Conservation (phyloP, 208 protist species). For the Trypanosoma cruzi region DNA sequence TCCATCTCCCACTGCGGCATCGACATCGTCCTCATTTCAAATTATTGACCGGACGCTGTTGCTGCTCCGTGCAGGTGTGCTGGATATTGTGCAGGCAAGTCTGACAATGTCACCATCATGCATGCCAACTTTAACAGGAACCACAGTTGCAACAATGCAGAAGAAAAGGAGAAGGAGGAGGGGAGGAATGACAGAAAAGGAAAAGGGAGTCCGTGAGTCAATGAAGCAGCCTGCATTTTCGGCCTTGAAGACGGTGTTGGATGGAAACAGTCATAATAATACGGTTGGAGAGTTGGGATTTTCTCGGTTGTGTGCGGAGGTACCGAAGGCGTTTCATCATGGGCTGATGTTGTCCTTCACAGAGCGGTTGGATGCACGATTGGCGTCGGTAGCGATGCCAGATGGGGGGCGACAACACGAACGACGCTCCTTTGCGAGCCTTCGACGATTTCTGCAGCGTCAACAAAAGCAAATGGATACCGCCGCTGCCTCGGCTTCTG, state of each 20-base stretch:
- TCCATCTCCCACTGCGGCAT: neutral
- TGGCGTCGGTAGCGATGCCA: constrained; percentile 13
- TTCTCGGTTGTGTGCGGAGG: too few relatives aligned
- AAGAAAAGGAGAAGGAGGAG: neutral
- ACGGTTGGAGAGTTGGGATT: neutral
- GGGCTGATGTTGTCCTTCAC: constrained; percentile 17
- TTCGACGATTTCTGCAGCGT: constrained; percentile 17
- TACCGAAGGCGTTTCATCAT: neutral
- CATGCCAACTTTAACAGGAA: neutral
- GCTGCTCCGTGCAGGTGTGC: constrained; percentile 10
- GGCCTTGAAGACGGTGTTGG: too few relatives aligned
- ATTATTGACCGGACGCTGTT: constrained; percentile 16
- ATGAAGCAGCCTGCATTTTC: too few relatives aligned
- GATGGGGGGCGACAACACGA: neutral
- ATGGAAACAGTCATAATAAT: neutral
- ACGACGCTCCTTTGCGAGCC: constrained; percentile 22
- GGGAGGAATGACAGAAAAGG: neutral
- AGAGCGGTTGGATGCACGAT: constrained; percentile 5
- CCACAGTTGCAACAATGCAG: too few relatives aligned
- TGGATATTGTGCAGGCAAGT: constrained; percentile 27
- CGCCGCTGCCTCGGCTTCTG: neutral
- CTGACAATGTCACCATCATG: constrained; percentile 1
- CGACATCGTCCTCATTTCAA: neutral
- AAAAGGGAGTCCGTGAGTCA: too few relatives aligned
- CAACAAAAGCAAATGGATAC: neutral